Evolutionary conservation across 495 filamentous ascomycete genomes (phyloP).

Genomic region (Penicillium fimorum): DNA sequence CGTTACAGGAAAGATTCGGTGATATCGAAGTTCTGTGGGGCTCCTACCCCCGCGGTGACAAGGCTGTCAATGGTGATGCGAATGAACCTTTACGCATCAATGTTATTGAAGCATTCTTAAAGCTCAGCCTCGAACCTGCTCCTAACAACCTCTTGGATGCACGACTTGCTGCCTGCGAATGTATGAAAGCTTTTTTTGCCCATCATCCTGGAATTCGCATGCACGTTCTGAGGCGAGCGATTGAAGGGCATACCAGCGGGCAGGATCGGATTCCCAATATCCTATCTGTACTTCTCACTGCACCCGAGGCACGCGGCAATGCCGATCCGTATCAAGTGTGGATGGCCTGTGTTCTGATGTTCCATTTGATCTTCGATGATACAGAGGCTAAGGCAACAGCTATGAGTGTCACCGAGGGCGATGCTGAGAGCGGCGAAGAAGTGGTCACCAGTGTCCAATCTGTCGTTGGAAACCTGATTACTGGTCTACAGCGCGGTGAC

Average conservation of each 20-base stretch:
- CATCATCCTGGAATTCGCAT: slow-evolving; percentile 73
- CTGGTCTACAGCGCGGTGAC: slow-evolving; percentile 66
- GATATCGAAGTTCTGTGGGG: slow-evolving; percentile 58
- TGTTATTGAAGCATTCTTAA: slow-evolving; percentile 92
- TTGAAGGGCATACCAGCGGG: slow-evolving; percentile 78
- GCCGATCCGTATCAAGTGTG: slow-evolving; percentile 87
- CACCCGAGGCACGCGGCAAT: slow-evolving; percentile 53
- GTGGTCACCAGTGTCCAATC: slow-evolving; percentile 92
- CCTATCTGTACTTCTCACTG: slow-evolving; percentile 72
- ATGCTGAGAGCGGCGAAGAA: slow-evolving; percentile 88
- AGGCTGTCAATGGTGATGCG: slow-evolving; percentile 43
- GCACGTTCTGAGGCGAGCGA: slow-evolving; percentile 85
- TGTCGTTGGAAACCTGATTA: slow-evolving; percentile 77
- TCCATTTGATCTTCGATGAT: slow-evolving; percentile 86
- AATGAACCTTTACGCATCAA: slow-evolving; percentile 60
- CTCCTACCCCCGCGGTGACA: slow-evolving; percentile 17
- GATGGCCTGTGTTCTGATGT: slow-evolving; percentile 87
- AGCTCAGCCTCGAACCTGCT: slow-evolving; percentile 72
- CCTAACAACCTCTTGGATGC: slow-evolving; percentile 68
- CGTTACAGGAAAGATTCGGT: slow-evolving; percentile 83
- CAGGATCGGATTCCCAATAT: slow-evolving; percentile 88
- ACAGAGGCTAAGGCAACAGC: slow-evolving; percentile 74
- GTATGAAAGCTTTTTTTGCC: slow-evolving; percentile 87
- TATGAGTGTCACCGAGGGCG: slow-evolving; percentile 82
- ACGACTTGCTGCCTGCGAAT: slow-evolving; percentile 80